phyloP scores from a whole-genome alignment of 805 yeast species.

The Nakazawaea anatomiae region DNA sequence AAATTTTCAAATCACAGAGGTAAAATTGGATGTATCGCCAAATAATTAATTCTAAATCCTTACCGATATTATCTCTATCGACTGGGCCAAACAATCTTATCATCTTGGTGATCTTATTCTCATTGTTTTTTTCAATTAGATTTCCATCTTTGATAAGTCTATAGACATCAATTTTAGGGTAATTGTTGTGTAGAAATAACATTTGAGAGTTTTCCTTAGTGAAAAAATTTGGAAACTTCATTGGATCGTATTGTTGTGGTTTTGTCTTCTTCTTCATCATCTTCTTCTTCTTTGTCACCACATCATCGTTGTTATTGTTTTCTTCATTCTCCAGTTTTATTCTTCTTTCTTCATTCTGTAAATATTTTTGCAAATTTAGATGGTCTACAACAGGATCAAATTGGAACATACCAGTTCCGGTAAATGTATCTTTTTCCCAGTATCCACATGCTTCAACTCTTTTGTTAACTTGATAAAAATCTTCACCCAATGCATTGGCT shows the following conservation, averaged over 20 bases:
- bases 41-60: constrained; percentile 25
- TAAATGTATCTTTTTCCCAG: constrained; percentile 8
- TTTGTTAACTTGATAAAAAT: constrained; percentile 50
- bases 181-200: constrained; percentile 42
- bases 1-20: constrained; percentile 22
- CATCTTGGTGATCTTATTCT: constrained; percentile 19
- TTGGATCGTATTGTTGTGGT: constrained; percentile 14
- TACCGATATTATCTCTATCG: constrained; percentile 25
- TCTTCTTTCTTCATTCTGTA: background rate
- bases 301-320: too few species aligned
- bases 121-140: constrained; percentile 16
- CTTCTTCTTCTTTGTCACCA: constrained; percentile 12
- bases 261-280: background rate
- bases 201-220: constrained; percentile 22
- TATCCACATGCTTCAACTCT: constrained; percentile 47
- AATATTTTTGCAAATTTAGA: constrained; percentile 19
- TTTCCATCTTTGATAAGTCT: constrained; percentile 29
- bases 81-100: constrained; percentile 16
- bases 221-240: constrained; percentile 20
- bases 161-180: constrained; percentile 52
- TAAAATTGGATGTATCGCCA: constrained; percentile 28
- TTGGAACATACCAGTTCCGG: constrained; percentile 18
- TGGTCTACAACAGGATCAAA: constrained; percentile 27
- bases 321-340: too few species aligned
- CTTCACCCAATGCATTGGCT: constrained; percentile 41